Base-by-base conservation (phyloP, 148 eudicot species). In the Mesembryanthemum crystallinum region DNA sequence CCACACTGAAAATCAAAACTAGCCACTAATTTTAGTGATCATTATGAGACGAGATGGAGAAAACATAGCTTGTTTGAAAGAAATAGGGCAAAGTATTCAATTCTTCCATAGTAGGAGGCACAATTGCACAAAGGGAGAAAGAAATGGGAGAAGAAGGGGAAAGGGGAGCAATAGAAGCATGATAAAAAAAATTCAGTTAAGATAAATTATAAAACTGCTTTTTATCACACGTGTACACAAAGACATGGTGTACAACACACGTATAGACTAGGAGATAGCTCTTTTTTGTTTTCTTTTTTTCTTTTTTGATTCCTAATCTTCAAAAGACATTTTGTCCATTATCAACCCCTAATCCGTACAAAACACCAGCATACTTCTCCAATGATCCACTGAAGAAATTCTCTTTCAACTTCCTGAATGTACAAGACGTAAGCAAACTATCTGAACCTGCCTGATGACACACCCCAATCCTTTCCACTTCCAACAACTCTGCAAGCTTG, bases 391-490 rank as follows among this genome's bases (percentile, higher is more conserved):
- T 74, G 57, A 83, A 83, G 78, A 78, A 77, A 47, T 20, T 81
- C 64, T 83, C 82, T 73, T 76, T 85, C 84, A 85, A 73, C 82
- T 85, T 83, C 78, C 78, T 75, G 80, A 85, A 85, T 57, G 84
- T 67, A 76, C 86, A 83, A 72, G 86, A 72, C 63, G 88, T 83
- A 61, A 85, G 84, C 82, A 85, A 78, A 78, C 86, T 85, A 80
- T 85, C 88, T 0, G 88, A 85, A 39, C 84, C 86, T 1, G 88
- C 88, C 76, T 85, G 86, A 45, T 85, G 88, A 79, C 78, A 78
- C 52, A 73, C 80, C 2, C 88, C 88, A 32, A 85, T 73, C 63
- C 88, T 85, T 74, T 85, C 83, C 43, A 85, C 82, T 4, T 76
- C 86, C 78, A 85, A 77, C 76, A 83, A 67, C 75, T 83, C 84